These are phyloP conservation scores for Citrus sp. DNA, from an alignment of 345 rosid genomes.

Conservation along the genomic window DNA sequence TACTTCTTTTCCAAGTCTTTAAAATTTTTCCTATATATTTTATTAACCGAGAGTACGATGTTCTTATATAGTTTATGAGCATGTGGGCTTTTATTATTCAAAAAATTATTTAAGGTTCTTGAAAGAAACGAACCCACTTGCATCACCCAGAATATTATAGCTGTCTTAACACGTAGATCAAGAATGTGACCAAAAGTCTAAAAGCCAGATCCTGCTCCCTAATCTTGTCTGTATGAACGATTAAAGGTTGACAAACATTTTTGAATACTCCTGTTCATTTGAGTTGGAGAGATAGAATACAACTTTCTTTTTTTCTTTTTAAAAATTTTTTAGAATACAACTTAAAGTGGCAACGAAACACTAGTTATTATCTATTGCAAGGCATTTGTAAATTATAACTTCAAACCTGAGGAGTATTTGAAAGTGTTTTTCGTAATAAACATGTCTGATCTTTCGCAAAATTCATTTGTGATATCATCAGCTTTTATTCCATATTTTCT, in stretches of 20 bases:
- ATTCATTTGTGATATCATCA: background rate
- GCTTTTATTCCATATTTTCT: background rate
- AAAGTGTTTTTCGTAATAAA: background rate
- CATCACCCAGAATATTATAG: background rate
- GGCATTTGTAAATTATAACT: too few relatives aligned
- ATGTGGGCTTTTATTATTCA: constrained; percentile 1
- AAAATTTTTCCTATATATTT: background rate
- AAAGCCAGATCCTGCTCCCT: background rate
- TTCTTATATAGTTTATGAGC: constrained; percentile 10
- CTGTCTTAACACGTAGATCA: background rate
- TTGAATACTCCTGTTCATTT: background rate
- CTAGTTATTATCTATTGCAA: too few relatives aligned
- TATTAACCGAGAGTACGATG: constrained; percentile 6
- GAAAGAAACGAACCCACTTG: constrained; percentile 7
- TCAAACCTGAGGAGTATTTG: too few relatives aligned
- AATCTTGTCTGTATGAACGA: background rate
- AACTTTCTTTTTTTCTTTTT: too few relatives aligned
- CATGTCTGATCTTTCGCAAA: background rate
- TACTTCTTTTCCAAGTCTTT: background rate
- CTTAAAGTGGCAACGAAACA: too few relatives aligned
- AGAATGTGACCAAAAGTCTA: background rate
- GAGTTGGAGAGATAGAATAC: too few relatives aligned
- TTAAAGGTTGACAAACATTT: background rate
- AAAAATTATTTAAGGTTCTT: background rate
- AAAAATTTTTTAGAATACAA: too few relatives aligned